A percentile compares a stretch with the other conserved stretches of the same genome.
phyloP scores from a whole-genome alignment of 108 stramenopile species.

The Nitzschia sp. region DNA sequence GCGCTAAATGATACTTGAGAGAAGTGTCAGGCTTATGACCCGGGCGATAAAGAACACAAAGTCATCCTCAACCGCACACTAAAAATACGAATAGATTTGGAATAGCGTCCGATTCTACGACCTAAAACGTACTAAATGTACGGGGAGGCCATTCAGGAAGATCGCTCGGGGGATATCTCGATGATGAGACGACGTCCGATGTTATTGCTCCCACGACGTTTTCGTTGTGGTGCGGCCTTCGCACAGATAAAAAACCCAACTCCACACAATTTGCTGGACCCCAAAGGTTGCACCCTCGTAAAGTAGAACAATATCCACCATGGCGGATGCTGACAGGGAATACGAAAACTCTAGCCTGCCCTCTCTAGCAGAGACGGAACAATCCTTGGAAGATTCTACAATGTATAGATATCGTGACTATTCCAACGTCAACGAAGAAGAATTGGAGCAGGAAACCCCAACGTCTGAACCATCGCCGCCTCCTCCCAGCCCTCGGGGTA shows the following conservation, averaged over 20 bases:
- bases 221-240: too few relatives aligned
- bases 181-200: background rate
- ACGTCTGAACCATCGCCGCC: slow-evolving; percentile 13
- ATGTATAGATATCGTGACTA: slow-evolving; percentile 54
- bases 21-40: too few relatives aligned
- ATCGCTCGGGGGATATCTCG: background rate
- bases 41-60: background rate
- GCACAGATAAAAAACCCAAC: too few relatives aligned
- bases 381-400: background rate
- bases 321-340: slow-evolving; percentile 2
- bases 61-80: background rate
- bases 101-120: background rate
- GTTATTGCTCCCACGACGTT: too few relatives aligned
- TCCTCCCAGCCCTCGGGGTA: slow-evolving; percentile 15
- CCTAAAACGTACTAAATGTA: background rate
- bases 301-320: background rate
- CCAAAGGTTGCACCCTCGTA: too few relatives aligned
- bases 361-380: slow-evolving; percentile 8
- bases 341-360: background rate
- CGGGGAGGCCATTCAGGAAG: background rate
- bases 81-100: slow-evolving; percentile 11
- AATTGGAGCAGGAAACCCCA: slow-evolving; percentile 21
- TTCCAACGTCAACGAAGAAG: slow-evolving; percentile 34
- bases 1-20: too few relatives aligned
- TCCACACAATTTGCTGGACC: background rate